Evolutionary conservation across 768 basidiomycete genomes (phyloP).

Genomic region (Calocybe cyanea): DNA sequence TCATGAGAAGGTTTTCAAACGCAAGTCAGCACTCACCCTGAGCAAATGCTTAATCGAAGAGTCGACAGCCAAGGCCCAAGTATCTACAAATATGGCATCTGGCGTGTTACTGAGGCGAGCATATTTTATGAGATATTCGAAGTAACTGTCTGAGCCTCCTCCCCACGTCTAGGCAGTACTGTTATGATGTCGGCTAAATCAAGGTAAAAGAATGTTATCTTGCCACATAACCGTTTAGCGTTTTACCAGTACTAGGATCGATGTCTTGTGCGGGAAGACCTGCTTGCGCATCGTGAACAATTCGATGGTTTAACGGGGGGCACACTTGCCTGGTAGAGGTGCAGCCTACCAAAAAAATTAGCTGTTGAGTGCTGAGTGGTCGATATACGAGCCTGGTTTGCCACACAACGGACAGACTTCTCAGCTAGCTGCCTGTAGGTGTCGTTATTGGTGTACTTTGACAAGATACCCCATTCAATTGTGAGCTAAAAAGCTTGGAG

Average conservation of each 20-base stretch:
- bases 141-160: slow-evolving; percentile 71
- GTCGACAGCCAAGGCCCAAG: slow-evolving; percentile 68
- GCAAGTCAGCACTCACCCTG: slow-evolving; percentile 25
- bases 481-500: no score
- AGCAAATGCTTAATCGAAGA: slow-evolving; percentile 46
- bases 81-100: slow-evolving; percentile 57
- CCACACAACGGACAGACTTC: slow-evolving; percentile 48
- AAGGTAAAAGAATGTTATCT: slow-evolving; percentile 13
- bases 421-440: slow-evolving; percentile 55
- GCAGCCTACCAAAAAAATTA: slow-evolving; percentile 22
- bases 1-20: neutral
- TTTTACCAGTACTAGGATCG: slow-evolving; percentile 46
- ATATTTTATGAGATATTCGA: slow-evolving; percentile 72
- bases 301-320: no score
- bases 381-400: slow-evolving; percentile 29
- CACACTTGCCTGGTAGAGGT: slow-evolving; percentile 31
- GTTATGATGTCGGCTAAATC: neutral
- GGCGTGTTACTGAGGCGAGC: slow-evolving; percentile 68
- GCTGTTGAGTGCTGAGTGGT: neutral
- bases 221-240: slow-evolving; percentile 48
- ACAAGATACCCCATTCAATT: slow-evolving; percentile 54
- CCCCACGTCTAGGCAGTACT: slow-evolving; percentile 49
- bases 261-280: slow-evolving; percentile 53
- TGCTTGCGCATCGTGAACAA: slow-evolving; percentile 10
- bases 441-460: slow-evolving; percentile 53